phyloP scores from a whole-genome alignment of 2,329 filamentous ascomycete species.

The Diaporthe vexans region DNA sequence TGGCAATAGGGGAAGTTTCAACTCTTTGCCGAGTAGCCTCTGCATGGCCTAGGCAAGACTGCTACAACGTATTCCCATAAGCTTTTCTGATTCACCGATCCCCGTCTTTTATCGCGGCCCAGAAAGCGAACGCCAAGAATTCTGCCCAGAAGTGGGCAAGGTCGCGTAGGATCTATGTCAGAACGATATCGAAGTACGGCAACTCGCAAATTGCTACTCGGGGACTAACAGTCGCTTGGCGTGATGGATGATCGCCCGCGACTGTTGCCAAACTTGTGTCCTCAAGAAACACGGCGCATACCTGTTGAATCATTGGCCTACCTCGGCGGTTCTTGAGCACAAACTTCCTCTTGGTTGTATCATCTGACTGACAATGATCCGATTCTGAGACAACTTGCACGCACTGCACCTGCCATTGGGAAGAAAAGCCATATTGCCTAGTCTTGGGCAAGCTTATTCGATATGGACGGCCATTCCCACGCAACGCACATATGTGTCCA shows the following conservation, averaged over 20 bases:
- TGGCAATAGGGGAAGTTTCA: neutral
- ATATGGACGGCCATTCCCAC: neutral
- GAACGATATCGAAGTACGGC: neutral
- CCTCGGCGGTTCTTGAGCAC: neutral
- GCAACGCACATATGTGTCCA: neutral
- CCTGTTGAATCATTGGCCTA: neutral
- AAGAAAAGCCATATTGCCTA: neutral
- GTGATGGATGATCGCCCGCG: neutral
- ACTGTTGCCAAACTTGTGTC: neutral
- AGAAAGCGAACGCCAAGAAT: neutral
- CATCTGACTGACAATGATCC: neutral
- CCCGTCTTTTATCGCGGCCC: too few relatives aligned
- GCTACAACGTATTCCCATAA: neutral
- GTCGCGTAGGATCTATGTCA: neutral
- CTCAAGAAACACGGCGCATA: neutral
- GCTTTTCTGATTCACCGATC: neutral
- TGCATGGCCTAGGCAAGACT: neutral
- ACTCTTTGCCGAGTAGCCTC: neutral
- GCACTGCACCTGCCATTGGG: neutral
- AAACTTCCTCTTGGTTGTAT: neutral
- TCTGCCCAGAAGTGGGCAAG: neutral
- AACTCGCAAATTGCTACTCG: neutral
- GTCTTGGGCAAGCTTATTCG: neutral
- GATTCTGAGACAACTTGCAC: constrained; percentile 4
- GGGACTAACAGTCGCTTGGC: neutral